Base-by-base conservation (phyloP, 805 yeast species). In the Pichia heedii region DNA sequence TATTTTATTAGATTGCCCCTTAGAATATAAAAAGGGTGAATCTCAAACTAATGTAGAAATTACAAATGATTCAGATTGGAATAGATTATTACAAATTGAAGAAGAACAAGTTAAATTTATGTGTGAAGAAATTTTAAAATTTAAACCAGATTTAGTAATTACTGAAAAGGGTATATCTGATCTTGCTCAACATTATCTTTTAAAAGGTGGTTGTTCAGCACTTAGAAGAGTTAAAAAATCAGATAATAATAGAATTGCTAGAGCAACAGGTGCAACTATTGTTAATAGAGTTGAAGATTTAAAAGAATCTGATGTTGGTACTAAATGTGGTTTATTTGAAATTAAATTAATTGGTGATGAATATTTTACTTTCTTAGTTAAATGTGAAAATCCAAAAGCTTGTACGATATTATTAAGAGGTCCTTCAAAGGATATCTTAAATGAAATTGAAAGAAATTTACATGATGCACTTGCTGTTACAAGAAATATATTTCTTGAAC, bases 391-490 rank as follows among this genome's bases (percentile, higher is more conserved):
- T 41, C 97, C 98, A 41, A 79, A 79, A 48, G 98, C 99, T 0
- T 93, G 98, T 70, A 87, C 98, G 1, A 76, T 93, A 38, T 62
- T 93, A 56, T 74, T 93, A 55, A 79, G 98, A 54, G 99, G 99
- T 26, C 96, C 97, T 27, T 87, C 96, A 19, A 93, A 93, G 68
- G 99, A 93, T 63, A 89, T 93, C 43, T 70, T 93, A 54, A 89
- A 88, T 65, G 99, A 93, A 72, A 79, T 93, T 57, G 98, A 93
- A 60, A 81, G 99, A 62, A 93, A 93, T 62, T 73, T 93, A 60
- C 97, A 93, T 61, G 99, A 93, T 66, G 98, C 99, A 37, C 84
- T 93, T 95, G 90, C 96, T 3, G 98, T 93, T 37, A 81, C 97
- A 18, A 79, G 96, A 64, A 93, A 93, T 60, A 96, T 93, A 30